Evolutionary conservation across 2,329 filamentous ascomycete species (phyloP).

Genomic region (Gyromitra esculenta): DNA sequence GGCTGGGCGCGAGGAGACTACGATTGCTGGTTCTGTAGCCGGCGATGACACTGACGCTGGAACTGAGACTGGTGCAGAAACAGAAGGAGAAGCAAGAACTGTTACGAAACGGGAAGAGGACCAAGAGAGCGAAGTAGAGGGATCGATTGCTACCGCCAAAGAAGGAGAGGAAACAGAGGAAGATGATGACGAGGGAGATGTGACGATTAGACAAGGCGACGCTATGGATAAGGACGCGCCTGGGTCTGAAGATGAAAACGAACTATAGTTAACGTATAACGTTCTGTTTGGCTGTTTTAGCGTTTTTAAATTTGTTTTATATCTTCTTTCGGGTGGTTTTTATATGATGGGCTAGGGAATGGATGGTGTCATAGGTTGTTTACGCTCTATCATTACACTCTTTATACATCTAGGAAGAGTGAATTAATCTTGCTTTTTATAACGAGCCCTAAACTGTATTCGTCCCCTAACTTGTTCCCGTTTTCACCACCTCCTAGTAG

Average conservation of each 20-base stretch:
- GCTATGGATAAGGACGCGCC: constrained; percentile 65
- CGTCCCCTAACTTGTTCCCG: background rate
- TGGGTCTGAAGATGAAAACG: constrained; percentile 62
- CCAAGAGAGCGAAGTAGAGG: constrained; percentile 64
- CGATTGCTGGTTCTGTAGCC: constrained; percentile 60
- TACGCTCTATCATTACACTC: constrained; percentile 10
- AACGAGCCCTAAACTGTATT: background rate
- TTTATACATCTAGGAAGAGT: background rate
- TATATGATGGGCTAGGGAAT: background rate
- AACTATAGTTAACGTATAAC: constrained; percentile 55
- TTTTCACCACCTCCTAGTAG: too few relatives aligned
- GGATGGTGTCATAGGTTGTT: constrained; percentile 17
- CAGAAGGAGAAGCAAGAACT: constrained; percentile 57
- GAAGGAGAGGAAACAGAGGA: constrained; percentile 59
- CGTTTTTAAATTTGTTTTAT: constrained; percentile 17
- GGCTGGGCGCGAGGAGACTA: constrained; percentile 52
- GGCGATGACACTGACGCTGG: constrained; percentile 60
- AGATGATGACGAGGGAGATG: constrained; percentile 58
- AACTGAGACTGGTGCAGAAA: constrained; percentile 56
- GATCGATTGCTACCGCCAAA: constrained; percentile 64
- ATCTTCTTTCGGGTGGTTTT: background rate
- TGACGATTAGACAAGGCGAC: constrained; percentile 13
- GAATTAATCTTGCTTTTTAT: background rate
- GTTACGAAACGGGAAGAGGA: constrained; percentile 62
- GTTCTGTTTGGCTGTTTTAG: constrained; percentile 3